Base-by-base conservation (phyloP, 2,329 filamentous ascomycete genomes). In the Alternaria tenuissima region DNA sequence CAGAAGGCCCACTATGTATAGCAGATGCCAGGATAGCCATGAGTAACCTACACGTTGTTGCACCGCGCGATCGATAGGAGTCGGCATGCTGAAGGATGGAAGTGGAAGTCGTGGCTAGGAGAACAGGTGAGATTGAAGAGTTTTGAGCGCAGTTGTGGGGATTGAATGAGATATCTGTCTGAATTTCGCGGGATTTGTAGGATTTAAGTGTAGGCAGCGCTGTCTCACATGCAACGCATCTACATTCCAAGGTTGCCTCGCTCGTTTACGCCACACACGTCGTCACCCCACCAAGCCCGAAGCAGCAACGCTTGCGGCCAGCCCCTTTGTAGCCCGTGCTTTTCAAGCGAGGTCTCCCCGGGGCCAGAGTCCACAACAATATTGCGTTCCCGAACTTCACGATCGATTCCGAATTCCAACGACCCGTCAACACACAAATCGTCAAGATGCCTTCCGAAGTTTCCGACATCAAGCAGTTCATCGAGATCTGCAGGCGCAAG, bases 401-500 rank as follows among this genome's bases (percentile, higher is more conserved):
- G 71, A 71, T 65, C 66, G 71, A 71, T 65, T 65, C 66, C 60
- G 61, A 64, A 55, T 51, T 58, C 51, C 56, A 59, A 66, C 64
- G 57, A 63, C 62, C 64, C 61, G 63, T 64, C 66, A 68, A 64
- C 68, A 80, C 72, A 82, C 62, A 55, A 42, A 47, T 86, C 84
- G 85, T 84, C 92, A 96, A 86, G 84, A 99, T 99, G 95, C 94
- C 95, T 90, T 88, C 89, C 81, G 93, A 98, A 92, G 91, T 97
- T 84, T 92, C 89, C 82, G 95, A 98, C 83, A 98, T 98, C 89
- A 98, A 99, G 82, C 83, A 97, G 89, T 99, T 99, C 92, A 96
- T 99, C 84, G 95, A 98, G 91, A 97, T 99, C 89, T 97, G 92
- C 90, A 91, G 94, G 85, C 92, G 95, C 84, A 96, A 97, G 88